A percentile compares a stretch with the other conserved stretches of the same genome.
Evolutionary conservation across 2,329 filamentous ascomycete species (phyloP).

Genomic region (Geosmithia flava): DNA sequence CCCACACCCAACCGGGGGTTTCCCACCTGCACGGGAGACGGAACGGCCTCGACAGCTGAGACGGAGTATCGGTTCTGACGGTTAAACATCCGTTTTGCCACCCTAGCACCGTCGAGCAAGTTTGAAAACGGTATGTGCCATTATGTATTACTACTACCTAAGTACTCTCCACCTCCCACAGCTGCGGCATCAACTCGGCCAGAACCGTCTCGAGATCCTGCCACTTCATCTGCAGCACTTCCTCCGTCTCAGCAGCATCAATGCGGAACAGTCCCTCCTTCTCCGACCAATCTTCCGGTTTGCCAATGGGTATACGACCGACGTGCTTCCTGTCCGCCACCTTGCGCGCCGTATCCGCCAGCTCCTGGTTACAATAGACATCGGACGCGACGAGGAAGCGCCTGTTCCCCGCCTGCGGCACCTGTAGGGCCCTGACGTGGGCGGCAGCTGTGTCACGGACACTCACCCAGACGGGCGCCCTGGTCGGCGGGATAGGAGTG

Average conservation of each 20-base stretch:
- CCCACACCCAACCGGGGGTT: neutral
- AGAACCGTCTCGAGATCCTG: conserved; percentile 34
- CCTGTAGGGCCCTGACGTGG: conserved; percentile 47
- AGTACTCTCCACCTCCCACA: conserved; percentile 6
- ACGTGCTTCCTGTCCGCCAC: conserved; percentile 7
- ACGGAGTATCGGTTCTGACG: too few relatives aligned
- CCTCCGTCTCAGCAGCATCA: conserved; percentile 34
- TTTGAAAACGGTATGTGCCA: too few relatives aligned
- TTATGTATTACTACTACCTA: neutral
- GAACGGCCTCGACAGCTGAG: too few relatives aligned
- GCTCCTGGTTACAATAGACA: conserved; percentile 22
- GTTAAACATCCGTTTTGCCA: too few relatives aligned
- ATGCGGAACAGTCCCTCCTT: conserved; percentile 25
- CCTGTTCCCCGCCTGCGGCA: conserved; percentile 43
- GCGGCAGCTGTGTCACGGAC: conserved; percentile 49
- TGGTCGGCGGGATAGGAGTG: conserved; percentile 15
- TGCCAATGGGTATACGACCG: conserved; percentile 18
- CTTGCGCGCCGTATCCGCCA: conserved; percentile 20
- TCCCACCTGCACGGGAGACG: neutral
- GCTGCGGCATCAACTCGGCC: conserved; percentile 30
- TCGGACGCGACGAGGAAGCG: conserved; percentile 45
- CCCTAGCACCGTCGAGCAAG: too few relatives aligned
- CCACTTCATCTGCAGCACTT: conserved; percentile 38
- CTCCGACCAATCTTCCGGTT: conserved; percentile 14
- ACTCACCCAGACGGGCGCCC: conserved; percentile 31